Evolutionary conservation across 352 stramenopile species (phyloP), one percentile per base, ranked within the genome.

Genomic region (Peronospora destructor): DNA sequence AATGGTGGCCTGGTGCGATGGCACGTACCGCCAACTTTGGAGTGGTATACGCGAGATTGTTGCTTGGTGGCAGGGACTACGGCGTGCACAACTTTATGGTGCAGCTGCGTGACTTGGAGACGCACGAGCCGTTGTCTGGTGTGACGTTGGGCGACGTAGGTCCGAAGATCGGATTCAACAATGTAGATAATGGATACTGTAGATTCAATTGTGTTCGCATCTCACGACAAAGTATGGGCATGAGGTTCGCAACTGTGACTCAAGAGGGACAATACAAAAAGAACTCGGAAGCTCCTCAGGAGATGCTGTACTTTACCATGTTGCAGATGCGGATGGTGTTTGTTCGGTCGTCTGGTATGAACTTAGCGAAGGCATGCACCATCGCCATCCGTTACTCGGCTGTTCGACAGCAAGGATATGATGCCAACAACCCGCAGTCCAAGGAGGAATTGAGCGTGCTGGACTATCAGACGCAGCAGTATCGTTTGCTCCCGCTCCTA

Each of bases 41-140:
- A 9, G 68, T 86, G 32, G 75, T 86, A 56, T 83, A 86, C 73
- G 93, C 93, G 32, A 83, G 87, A 30, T 56, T 98, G 30, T 80
- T 98, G 41, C 56, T 94, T 9, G 37, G 65, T 10, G 84, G 77
- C 21, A 77, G 59, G 72, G 74, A 96, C 65, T 82, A 86, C 28
- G 95, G 95, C 16, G 94, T 98, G 47, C 94, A 98, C 71, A 97
- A 95, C 63, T 98, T 98, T 65, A 82, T 98, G 50, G 85, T 98
- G 13, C 95, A 92, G 49, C 43, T 98, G 5, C 84, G 95, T 25
- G 78, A 97, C 34, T 66, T 94, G 63, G 82, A 97, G 37, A 85
- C 67, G 17, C 74, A 87, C 45, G 60, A 74, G 32, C 51, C 66
- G 16, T 55, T 73, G 46, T 48, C 64, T 19, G 76, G 76, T 7